These are phyloP conservation scores for Passalora sequoiae DNA, from an alignment of 2,329 filamentous ascomycete genomes.

Conservation along the genomic window DNA sequence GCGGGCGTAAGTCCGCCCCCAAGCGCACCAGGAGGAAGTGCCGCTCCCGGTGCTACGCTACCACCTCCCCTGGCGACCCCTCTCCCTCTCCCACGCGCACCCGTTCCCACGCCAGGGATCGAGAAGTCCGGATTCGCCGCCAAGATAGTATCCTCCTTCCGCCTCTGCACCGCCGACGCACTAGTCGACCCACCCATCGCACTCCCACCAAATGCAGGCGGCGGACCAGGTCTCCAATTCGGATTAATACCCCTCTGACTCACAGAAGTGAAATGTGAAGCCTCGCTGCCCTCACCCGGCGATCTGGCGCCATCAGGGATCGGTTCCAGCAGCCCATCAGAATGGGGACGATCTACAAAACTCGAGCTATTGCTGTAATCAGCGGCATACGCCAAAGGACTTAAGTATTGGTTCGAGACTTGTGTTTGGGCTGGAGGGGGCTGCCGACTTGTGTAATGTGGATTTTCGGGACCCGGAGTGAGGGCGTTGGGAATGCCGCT, in stretches of 20 bases:
- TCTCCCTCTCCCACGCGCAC: constrained; percentile 32
- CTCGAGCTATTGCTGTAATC: constrained; percentile 18
- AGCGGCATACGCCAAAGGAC: constrained; percentile 11
- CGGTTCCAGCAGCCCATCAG: constrained; percentile 53
- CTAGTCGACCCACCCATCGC: constrained; percentile 9
- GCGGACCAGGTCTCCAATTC: constrained; percentile 63
- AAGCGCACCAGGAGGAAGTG: constrained; percentile 10
- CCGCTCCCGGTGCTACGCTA: constrained; percentile 6
- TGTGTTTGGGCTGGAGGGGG: not conserved
- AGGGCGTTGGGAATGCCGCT: constrained; percentile 22
- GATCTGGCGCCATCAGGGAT: constrained; percentile 60
- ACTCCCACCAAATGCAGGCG: constrained; percentile 21
- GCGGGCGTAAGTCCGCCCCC: constrained; percentile 26
- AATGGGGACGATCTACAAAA: constrained; percentile 9
- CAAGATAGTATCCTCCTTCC: constrained; percentile 66
- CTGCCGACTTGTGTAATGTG: constrained; percentile 10
- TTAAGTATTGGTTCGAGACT: constrained; percentile 7
- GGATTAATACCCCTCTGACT: constrained; percentile 86
- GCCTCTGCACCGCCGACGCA: constrained; percentile 40
- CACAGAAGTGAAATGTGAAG: constrained; percentile 82
- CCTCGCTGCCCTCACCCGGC: constrained; percentile 60
- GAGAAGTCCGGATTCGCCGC: constrained; percentile 82
- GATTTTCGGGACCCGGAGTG: constrained; percentile 19
- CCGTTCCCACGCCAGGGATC: constrained; percentile 49
- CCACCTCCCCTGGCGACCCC: constrained; percentile 27